These are phyloP conservation scores for Talaromyces sp. DNA, from an alignment of 2,329 filamentous ascomycete genomes.

Conservation along the genomic window DNA sequence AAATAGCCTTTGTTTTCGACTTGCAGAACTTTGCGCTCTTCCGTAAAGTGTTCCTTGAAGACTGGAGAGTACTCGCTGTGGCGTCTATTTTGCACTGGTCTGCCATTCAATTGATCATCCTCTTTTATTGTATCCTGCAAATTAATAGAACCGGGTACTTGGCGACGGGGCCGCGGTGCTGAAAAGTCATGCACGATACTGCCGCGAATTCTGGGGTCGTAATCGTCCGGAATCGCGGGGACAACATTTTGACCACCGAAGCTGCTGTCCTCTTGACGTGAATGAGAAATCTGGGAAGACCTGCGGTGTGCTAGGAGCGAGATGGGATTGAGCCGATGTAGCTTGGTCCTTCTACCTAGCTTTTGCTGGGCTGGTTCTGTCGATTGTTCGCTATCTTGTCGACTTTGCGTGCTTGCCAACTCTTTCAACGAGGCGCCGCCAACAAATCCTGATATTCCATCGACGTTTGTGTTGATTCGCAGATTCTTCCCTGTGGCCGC, in stretches of 20 bases:
- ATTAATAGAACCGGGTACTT: slow-evolving; percentile 19
- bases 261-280: slow-evolving; percentile 46
- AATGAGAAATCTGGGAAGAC: slow-evolving; percentile 46
- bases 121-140: slow-evolving; percentile 3
- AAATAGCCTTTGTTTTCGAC: slow-evolving; percentile 39
- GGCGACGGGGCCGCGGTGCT: slow-evolving; percentile 47
- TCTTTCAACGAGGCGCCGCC: slow-evolving; percentile 10
- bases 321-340: slow-evolving; percentile 57
- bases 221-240: slow-evolving; percentile 53
- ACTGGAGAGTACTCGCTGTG: slow-evolving; percentile 49
- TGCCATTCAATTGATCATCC: slow-evolving; percentile 5
- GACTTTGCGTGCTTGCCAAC: slow-evolving; percentile 15
- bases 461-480: slow-evolving; percentile 10
- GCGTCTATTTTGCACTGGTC: slow-evolving; percentile 23
- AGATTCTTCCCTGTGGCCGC: slow-evolving; percentile 2
- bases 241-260: slow-evolving; percentile 44
- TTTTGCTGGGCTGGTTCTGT: slow-evolving; percentile 22
- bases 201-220: slow-evolving; percentile 58
- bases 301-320: slow-evolving; percentile 52
- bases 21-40: slow-evolving; percentile 36
- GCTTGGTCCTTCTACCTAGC: slow-evolving; percentile 43
- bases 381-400: slow-evolving; percentile 22
- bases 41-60: slow-evolving; percentile 57
- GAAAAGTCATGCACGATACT: slow-evolving; percentile 62
- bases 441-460: slow-evolving; percentile 6